Base-by-base conservation (phyloP, 495 filamentous ascomycete genomes). In the Physcia stellaris region DNA sequence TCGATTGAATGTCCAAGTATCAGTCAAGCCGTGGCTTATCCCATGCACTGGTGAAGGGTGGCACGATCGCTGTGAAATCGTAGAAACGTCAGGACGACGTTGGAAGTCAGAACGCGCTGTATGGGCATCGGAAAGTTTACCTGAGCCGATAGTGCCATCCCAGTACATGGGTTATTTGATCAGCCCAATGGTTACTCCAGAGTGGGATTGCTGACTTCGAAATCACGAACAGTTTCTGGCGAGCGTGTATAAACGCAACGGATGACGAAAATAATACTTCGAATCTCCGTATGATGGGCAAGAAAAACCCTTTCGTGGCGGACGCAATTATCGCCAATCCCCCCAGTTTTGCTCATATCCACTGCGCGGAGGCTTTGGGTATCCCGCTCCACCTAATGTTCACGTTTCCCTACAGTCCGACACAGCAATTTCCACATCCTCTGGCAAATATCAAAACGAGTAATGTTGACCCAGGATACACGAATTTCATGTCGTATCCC, bases 261-360 rank as follows among this genome's bases (percentile, higher is more conserved):
- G 50, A 53, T 24, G 50, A 53, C 24, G 68, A 72, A 40, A 54
- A 68, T 46, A 62, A 68, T 45, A 51, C 50, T 4, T 29, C 52
- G 6, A 76, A 77, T 37, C 24, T 63, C 6, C 68, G 63, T 40
- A 69, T 76, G 68, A 73, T 69, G 68, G 60, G 57, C 1, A 43
- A 53, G 24, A 56, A 55, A 33, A 40, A 59, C 9, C 68, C 75
- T 1, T 80, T 80, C 42, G 60, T 80, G n/a, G 76, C 77, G 6
- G 76, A 80, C 46, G 76, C 75, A n/a, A 80, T 80, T 37, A 79
- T 80, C 40, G 75, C 76, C 0, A 80, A 80, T 30, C 76, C 76
- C 3, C 77, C 76, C 0, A 72, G 64, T 39, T 80, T 80, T 43
- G 75, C 72, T 5, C 75, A 79, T 47, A 63, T 79, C 4, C 77